Evolutionary conservation across 106 monocot species (phyloP).

Genomic region (Dendrobium huoshanense): DNA sequence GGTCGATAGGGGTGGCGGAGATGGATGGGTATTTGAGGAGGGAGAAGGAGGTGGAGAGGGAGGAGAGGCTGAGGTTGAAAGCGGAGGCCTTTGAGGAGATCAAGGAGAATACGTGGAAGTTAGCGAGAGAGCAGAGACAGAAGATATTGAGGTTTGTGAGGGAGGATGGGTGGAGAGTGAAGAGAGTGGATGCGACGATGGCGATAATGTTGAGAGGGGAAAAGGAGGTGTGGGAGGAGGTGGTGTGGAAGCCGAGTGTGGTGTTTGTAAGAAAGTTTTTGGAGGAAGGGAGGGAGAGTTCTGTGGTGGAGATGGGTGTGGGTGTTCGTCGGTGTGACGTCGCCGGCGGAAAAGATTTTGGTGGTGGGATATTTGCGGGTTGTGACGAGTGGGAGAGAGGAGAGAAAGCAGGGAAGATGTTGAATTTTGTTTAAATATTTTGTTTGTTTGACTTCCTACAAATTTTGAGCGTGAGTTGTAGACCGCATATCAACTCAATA

Average conservation of each 20-base stretch:
- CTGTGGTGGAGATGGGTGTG: background rate
- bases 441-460: too few species aligned
- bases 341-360: background rate
- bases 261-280: constrained; percentile 6
- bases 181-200: constrained; percentile 38
- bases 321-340: background rate
- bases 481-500: too few species aligned
- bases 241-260: constrained; percentile 22
- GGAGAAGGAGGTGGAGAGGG: constrained; percentile 7
- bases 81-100: constrained; percentile 37
- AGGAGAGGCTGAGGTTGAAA: constrained; percentile 13
- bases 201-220: constrained; percentile 18
- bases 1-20: constrained; percentile 50
- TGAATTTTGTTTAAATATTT: too few species aligned
- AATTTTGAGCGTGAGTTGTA: too few species aligned
- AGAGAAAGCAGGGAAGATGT: too few species aligned
- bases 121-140: constrained; percentile 26
- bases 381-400: background rate
- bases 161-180: constrained; percentile 28
- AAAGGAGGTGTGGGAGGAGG: constrained; percentile 22
- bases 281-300: background rate
- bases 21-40: constrained; percentile 36
- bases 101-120: constrained; percentile 44
- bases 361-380: background rate
- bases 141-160: constrained; percentile 36